Conservation (phyloP, 2,329 filamentous ascomycete genomes). For the Xylogone sp. region DNA sequence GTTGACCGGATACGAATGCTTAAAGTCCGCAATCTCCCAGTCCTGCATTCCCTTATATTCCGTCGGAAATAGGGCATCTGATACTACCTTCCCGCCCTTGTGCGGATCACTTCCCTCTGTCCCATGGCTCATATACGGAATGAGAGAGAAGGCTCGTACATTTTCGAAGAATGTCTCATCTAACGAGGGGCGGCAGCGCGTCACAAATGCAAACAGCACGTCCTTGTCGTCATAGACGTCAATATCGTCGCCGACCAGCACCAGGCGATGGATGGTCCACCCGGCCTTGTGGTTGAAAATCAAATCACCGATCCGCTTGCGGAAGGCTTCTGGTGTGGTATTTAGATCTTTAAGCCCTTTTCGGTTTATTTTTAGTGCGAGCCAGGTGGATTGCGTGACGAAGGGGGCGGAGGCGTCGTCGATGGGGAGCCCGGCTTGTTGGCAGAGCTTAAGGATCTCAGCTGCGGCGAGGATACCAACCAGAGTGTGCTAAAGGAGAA, state of each 20-base stretch:
- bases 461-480: slow-evolving; percentile 40
- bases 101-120: too few species aligned
- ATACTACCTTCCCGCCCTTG: too few species aligned
- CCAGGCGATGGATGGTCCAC: slow-evolving; percentile 38
- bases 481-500: slow-evolving; percentile 20
- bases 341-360: too few species aligned
- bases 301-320: slow-evolving; percentile 36
- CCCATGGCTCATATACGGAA: too few species aligned
- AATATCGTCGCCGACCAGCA: slow-evolving; percentile 46
- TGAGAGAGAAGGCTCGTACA: too few species aligned
- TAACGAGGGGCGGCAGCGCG: slow-evolving; percentile 39
- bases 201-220: slow-evolving; percentile 45
- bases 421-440: slow-evolving; percentile 37
- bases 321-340: too few species aligned
- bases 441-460: slow-evolving; percentile 35
- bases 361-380: slow-evolving; percentile 46
- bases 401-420: slow-evolving; percentile 40
- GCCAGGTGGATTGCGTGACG: slow-evolving; percentile 46
- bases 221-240: slow-evolving; percentile 42
- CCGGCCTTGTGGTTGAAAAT: slow-evolving; percentile 39
- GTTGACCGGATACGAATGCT: too few species aligned
- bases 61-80: too few species aligned
- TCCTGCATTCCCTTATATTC: too few species aligned
- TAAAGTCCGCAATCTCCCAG: too few species aligned
- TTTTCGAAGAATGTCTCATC: too few species aligned